Conservation (phyloP, 176 grass and related monocot species). For the Microstegium vimineum region DNA sequence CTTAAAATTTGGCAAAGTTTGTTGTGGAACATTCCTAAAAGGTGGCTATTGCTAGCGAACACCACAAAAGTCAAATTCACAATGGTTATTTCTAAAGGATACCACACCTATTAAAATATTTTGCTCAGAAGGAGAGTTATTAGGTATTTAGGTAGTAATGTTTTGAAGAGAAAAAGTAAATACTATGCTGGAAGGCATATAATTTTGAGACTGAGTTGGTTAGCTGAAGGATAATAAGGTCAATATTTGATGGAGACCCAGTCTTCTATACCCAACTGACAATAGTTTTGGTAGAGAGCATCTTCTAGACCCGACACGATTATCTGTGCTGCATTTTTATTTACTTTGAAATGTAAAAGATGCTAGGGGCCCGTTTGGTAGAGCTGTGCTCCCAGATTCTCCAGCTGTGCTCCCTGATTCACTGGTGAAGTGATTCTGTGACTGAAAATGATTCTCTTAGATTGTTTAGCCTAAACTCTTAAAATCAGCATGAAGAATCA, state of each 20-base stretch:
- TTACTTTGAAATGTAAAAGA: not conserved
- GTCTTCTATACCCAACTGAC: not conserved
- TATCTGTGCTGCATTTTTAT: not conserved
- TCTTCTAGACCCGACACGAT: not conserved
- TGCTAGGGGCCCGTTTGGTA: too few species aligned
- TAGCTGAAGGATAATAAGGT: not conserved
- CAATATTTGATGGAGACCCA: not conserved
- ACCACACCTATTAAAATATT: not conserved
- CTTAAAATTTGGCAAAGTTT: not conserved
- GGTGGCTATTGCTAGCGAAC: not conserved
- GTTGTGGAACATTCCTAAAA: not conserved
- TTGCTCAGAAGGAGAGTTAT: not conserved
- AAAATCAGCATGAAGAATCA: too few species aligned
- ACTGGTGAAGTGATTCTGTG: too few species aligned
- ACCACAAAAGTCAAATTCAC: too few species aligned
- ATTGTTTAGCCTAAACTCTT: too few species aligned
- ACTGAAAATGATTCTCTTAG: too few species aligned
- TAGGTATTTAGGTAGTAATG: not conserved
- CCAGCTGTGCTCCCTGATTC: too few species aligned
- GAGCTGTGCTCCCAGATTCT: too few species aligned
- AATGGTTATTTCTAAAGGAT: too few species aligned
- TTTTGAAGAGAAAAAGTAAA: not conserved
- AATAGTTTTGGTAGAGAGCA: not conserved
- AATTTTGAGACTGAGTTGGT: not conserved
- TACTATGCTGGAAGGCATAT: not conserved